Conservation (phyloP, 1,139 yeast genomes). For the Geotrichum restrictum region DNA sequence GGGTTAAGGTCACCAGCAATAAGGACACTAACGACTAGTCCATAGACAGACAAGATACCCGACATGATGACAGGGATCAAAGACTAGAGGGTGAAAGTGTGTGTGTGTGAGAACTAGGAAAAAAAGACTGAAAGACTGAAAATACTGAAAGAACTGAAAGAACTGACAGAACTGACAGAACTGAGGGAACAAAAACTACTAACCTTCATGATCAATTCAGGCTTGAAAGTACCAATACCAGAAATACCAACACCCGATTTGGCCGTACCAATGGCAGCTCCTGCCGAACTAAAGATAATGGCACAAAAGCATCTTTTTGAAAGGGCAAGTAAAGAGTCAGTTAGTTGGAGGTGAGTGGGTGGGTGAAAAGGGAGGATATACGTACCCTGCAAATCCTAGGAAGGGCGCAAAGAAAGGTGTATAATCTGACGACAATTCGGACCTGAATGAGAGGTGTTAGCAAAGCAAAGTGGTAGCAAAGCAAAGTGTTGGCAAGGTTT, state of each 20-base stretch:
- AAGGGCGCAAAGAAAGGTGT: constrained; percentile 90
- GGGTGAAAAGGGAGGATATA: constrained; percentile 15
- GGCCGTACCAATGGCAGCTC: constrained; percentile 99
- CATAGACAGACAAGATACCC: constrained; percentile 98
- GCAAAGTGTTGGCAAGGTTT: too few species aligned
- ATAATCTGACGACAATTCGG: constrained; percentile 44
- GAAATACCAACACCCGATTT: constrained; percentile 98
- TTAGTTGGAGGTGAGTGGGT: not conserved
- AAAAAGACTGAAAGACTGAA: constrained; percentile 20
- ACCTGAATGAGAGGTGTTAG: constrained; percentile 17
- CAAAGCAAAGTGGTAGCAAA: too few species aligned
- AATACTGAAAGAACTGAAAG: constrained; percentile 23
- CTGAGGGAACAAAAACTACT: constrained; percentile 4
- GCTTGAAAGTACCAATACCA: constrained; percentile 49
- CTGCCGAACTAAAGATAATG: constrained; percentile 83
- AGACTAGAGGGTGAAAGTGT: too few species aligned
- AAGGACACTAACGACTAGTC: constrained; percentile 92
- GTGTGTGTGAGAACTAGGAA: constrained; percentile 41
- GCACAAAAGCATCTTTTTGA: constrained; percentile 72
- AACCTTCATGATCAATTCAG: constrained; percentile 37
- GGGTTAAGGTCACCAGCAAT: constrained; percentile 63
- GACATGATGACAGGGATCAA: constrained; percentile 93
- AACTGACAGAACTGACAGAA: constrained; percentile 18
- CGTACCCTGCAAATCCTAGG: constrained; percentile 83
- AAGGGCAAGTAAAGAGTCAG: not conserved